Evolutionary conservation across 2,329 filamentous ascomycete genomes (phyloP), one percentile per base, ranked within the genome.

Genomic region (Mycosphaerelloides madeirae): DNA sequence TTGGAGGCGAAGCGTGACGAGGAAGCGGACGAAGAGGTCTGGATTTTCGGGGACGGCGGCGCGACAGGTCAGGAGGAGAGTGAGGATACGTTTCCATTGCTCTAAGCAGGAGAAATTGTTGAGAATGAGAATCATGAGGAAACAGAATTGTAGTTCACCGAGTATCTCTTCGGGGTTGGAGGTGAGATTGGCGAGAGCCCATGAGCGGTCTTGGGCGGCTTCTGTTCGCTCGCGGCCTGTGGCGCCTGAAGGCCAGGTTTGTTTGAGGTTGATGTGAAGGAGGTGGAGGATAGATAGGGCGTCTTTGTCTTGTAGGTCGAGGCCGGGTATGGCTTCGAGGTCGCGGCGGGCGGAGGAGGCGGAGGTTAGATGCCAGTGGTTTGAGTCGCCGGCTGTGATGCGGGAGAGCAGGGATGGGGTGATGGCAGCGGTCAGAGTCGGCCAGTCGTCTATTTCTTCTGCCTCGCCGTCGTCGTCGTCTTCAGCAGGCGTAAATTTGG

Each of bases 101-200:
- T 83, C 78, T 3, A 83, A 65, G 55, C 80, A 83, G 2, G 79
- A 81, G 58, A 77, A 81, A 58, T 83, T 84, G 67, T 80, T 80
- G 50, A 83, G 66, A 4, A 78, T 81, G 46, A 83, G 57, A 2
- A 80, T 70, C 75, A 80, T 81, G 8, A 83, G 62, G 54, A 83
- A 83, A 25, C 72, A 72, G 55, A 83, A 80, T 52, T 83, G 78
- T 43, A 83, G 56, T 55, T 83, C 80, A 13, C 78, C 80, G 12
- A 83, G 59, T 11, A 69, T 61, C 13, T 60, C 59, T 14, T 53
- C 55, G 29, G 46, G 31, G 18, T 59, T 48, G 3, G 28, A 49
- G 25, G 79, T 67, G 11, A 83, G 55, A 31, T 79, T 70, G 0
- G 70, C 69, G 19, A 84, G 63, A 15, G 77, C 77, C 80, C 80